Evolutionary conservation across 1,139 yeast species (phyloP).

Genomic region (Scheffersomyces quercinus): DNA sequence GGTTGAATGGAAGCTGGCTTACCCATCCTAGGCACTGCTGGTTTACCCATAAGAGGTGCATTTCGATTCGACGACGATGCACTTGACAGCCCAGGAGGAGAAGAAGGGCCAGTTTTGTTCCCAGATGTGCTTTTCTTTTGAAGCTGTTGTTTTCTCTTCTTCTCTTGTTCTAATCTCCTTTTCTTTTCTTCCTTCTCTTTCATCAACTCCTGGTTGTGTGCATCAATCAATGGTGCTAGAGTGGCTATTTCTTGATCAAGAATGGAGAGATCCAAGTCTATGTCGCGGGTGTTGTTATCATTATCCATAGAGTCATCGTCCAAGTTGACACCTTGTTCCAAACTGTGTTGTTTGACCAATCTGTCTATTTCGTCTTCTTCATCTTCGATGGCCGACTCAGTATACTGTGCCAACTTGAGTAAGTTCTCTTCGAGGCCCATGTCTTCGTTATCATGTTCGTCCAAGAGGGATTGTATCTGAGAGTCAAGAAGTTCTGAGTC

Average conservation of each 20-base stretch:
- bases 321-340: slow-evolving; percentile 32
- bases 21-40: slow-evolving; percentile 43
- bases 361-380: slow-evolving; percentile 43
- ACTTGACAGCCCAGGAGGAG: slow-evolving; percentile 4
- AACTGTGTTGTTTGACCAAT: slow-evolving; percentile 36
- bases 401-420: slow-evolving; percentile 22
- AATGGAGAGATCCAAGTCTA: slow-evolving; percentile 29
- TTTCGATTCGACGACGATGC: slow-evolving; percentile 9
- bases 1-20: slow-evolving; percentile 52
- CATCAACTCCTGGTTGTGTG: slow-evolving; percentile 31
- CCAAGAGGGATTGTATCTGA: slow-evolving; percentile 36
- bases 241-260: slow-evolving; percentile 45
- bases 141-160: slow-evolving; percentile 20
- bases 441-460: slow-evolving; percentile 23
- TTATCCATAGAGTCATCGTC: slow-evolving; percentile 20
- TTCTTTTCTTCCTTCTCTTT: slow-evolving; percentile 24
- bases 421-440: slow-evolving; percentile 17
- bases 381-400: slow-evolving; percentile 33
- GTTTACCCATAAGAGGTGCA: slow-evolving; percentile 43
- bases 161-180: slow-evolving; percentile 23
- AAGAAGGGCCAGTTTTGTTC: slow-evolving; percentile 1
- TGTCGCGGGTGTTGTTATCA: slow-evolving; percentile 8
- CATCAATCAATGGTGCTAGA: slow-evolving; percentile 40
- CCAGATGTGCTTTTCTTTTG: slow-evolving; percentile 7
- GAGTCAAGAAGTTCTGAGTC: slow-evolving; percentile 36